Evolutionary conservation across 1,139 yeast genomes (phyloP), one percentile per base, ranked within the genome.

Genomic region (Taiozyma sp.): DNA sequence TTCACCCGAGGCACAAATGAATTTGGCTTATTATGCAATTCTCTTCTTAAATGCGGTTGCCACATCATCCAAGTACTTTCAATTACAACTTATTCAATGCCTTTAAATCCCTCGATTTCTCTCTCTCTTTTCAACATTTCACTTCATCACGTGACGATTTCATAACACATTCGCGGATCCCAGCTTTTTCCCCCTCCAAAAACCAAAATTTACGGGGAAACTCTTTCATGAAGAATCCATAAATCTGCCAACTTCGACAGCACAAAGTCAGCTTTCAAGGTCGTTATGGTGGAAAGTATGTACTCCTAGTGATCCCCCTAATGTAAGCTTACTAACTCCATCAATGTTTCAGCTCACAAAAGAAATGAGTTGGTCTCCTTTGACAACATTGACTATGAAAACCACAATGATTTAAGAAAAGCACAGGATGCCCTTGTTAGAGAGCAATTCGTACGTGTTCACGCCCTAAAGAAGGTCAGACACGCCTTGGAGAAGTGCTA

Each of bases 321-420:
- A 10, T 28, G 12, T 28, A 9, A 28, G 2, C 13, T 29, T 24
- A 39, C 45, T 43, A 23, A 43, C 19, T 23, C 43, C 16, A 3
- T 23, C 16, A 27, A 28, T 14, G 16, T 23, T 19, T 19, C 46
- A 53, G 74, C 74, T 68, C 87, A 85, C 70, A 70, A 72, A 62
- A 80, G 89, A 71, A 84, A 89, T 49, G 89, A 85, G 62, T 76
- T 81, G 63, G 93, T 87, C 56, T 87, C 96, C 42, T 88, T 88
- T 65, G 96, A 88, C 70, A 90, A 84, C 60, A 86, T 88, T 57
- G 88, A 86, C 71, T 88, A 88, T 70, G 78, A 78, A 62, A 83
- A 87, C 69, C 76, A 79, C 56, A 70, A 74, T 39, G 83, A 83
- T 58, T 80, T 88, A 48, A 80, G 81, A 51, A 75, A 79, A 48